A percentile compares a stretch with the other conserved stretches of the same genome.
These are phyloP conservation scores for Solanum etuberosum DNA, from an alignment of 257 asterid genomes.

Conservation along the genomic window DNA sequence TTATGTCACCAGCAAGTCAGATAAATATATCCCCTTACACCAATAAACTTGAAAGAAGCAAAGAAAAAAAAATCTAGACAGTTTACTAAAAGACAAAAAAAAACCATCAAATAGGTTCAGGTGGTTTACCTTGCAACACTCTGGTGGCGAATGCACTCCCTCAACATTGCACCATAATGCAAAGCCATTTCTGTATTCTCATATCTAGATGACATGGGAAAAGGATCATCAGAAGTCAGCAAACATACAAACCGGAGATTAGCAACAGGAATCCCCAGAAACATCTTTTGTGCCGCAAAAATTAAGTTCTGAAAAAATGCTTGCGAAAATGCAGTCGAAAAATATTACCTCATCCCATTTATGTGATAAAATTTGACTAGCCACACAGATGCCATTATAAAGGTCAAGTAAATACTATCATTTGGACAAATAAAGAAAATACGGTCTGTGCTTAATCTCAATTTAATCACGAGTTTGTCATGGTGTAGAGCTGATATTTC, in stretches of 20 bases:
- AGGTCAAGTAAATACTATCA: not conserved
- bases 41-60: not conserved
- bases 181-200: constrained; percentile 57
- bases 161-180: constrained; percentile 72
- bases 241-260: not conserved
- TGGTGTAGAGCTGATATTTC: not conserved
- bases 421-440: not conserved
- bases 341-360: not conserved
- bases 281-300: not conserved
- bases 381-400: not conserved
- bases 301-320: not conserved
- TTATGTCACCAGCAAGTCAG: not conserved
- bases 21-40: not conserved
- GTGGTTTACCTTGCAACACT: constrained; percentile 57
- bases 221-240: not conserved
- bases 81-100: not conserved
- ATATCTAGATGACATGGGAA: constrained; percentile 23
- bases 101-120: not conserved
- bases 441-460: not conserved
- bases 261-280: not conserved
- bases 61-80: not conserved
- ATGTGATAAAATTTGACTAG: not conserved
- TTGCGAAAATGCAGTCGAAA: not conserved
- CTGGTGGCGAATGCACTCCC: constrained; percentile 88
- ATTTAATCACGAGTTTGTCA: not conserved